phyloP scores from a whole-genome alignment of 768 basidiomycete genomes.

The Kwoniella heveanensis region DNA sequence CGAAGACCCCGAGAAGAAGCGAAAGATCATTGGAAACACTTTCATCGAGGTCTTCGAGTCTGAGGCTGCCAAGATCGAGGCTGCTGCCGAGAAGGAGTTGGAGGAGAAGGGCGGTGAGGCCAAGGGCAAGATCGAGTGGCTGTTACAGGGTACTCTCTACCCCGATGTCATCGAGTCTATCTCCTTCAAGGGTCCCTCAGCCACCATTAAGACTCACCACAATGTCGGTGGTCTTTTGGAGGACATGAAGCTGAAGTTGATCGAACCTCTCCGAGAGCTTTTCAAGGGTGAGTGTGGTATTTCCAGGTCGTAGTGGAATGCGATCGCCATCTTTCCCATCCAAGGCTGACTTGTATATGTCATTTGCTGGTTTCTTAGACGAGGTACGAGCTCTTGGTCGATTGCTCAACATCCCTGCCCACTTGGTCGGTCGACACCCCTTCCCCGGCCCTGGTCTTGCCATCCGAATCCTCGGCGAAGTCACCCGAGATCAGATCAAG shows the following conservation, averaged over 20 bases:
- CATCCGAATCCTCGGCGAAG: slow-evolving; percentile 94
- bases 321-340: background rate
- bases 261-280: slow-evolving; percentile 93
- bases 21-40: slow-evolving; percentile 98
- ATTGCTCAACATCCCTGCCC: slow-evolving; percentile 84
- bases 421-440: slow-evolving; percentile 92
- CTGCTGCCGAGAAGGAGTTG: slow-evolving; percentile 70
- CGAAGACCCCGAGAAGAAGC: slow-evolving; percentile 94
- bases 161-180: slow-evolving; percentile 99
- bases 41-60: slow-evolving; percentile 97
- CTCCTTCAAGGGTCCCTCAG: slow-evolving; percentile 97
- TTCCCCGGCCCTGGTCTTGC: slow-evolving; percentile 99
- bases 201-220: slow-evolving; percentile 99
- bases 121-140: slow-evolving; percentile 94
- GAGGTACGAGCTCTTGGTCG: slow-evolving; percentile 93
- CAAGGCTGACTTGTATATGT: no score
- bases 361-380: no score
- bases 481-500: slow-evolving; percentile 87
- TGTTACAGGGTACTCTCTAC: slow-evolving; percentile 95
- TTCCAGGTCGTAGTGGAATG: background rate
- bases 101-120: slow-evolving; percentile 66
- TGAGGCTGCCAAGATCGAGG: slow-evolving; percentile 88
- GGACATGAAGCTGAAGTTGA: slow-evolving; percentile 98
- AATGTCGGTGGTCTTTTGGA: slow-evolving; percentile 95
- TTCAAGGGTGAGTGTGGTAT: slow-evolving; percentile 77